Evolutionary conservation across 495 filamentous ascomycete genomes (phyloP).

Genomic region (Xylaria flabelliformis): DNA sequence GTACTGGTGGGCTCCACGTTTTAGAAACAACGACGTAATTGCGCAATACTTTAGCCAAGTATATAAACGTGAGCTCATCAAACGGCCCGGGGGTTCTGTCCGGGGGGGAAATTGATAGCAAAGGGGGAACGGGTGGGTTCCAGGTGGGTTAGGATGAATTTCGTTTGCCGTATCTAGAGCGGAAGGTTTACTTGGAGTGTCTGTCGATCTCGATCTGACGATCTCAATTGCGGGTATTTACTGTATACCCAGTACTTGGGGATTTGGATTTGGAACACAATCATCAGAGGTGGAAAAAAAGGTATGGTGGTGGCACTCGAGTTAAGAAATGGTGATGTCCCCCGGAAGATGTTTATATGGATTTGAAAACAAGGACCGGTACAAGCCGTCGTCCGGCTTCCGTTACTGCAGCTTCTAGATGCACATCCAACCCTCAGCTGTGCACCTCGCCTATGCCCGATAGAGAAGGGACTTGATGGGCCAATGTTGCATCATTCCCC

Average conservation of each 20-base stretch:
- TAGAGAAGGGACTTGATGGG: not conserved
- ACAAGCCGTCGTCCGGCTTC: constrained; percentile 6
- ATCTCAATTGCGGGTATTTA: constrained; percentile 37
- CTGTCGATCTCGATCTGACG: constrained; percentile 42
- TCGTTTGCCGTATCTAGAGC: constrained; percentile 28
- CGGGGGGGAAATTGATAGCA: constrained; percentile 14
- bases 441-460: constrained; percentile 1
- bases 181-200: constrained; percentile 26
- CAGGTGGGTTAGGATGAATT: constrained; percentile 15
- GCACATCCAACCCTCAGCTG: not conserved
- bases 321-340: not conserved
- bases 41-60: not conserved
- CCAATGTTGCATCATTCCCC: constrained; percentile 6
- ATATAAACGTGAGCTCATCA: constrained; percentile 4
- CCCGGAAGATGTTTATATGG: constrained; percentile 10
- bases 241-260: not conserved
- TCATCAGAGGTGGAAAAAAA: not conserved
- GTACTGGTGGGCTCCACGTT: constrained; percentile 18
- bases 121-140: constrained; percentile 31
- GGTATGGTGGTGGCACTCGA: not conserved
- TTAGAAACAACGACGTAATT: constrained; percentile 14
- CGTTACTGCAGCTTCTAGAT: not conserved
- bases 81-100: constrained; percentile 3
- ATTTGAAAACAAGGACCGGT: not conserved
- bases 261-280: not conserved